Percentiles rank a stretch among this genome's conserved stretches.
These are phyloP conservation scores for Tricholoma hemisulphureum DNA, from an alignment of 768 basidiomycete genomes.

Conservation along the genomic window DNA sequence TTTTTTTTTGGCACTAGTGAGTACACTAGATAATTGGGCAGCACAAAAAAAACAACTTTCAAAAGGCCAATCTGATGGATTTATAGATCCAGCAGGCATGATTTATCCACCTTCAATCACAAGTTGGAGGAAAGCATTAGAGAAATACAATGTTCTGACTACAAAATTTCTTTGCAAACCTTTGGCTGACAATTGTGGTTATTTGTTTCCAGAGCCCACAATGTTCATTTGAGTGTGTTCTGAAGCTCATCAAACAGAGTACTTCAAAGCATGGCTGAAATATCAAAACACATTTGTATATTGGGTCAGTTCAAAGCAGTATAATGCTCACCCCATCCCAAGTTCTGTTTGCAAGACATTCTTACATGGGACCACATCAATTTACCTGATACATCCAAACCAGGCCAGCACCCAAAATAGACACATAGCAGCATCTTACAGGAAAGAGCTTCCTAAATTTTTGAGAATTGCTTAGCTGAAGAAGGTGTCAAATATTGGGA, in stretches of 20 bases:
- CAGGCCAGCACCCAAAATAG: background rate
- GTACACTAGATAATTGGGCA: background rate
- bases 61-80: no score
- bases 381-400: background rate
- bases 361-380: constrained; percentile 4
- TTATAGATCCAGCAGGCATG: background rate
- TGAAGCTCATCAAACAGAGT: background rate
- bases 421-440: background rate
- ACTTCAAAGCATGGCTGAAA: constrained; percentile 6
- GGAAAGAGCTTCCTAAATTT: no score
- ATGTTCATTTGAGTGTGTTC: background rate
- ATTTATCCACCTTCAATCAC: constrained; percentile 1
- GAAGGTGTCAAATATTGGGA: no score
- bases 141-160: background rate
- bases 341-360: constrained; percentile 2
- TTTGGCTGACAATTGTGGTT: background rate
- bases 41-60: no score
- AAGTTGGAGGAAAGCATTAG: background rate
- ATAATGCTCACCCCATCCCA: constrained; percentile 3
- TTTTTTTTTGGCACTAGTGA: background rate
- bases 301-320: background rate
- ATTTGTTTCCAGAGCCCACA: constrained; percentile 7
- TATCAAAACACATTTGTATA: constrained; percentile 2
- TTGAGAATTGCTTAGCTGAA: no score
- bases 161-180: background rate